A percentile compares a stretch with the other conserved stretches of the same genome.
Conservation (phyloP, 2,329 filamentous ascomycete genomes). For the Stagonosporopsis rhizophila region DNA sequence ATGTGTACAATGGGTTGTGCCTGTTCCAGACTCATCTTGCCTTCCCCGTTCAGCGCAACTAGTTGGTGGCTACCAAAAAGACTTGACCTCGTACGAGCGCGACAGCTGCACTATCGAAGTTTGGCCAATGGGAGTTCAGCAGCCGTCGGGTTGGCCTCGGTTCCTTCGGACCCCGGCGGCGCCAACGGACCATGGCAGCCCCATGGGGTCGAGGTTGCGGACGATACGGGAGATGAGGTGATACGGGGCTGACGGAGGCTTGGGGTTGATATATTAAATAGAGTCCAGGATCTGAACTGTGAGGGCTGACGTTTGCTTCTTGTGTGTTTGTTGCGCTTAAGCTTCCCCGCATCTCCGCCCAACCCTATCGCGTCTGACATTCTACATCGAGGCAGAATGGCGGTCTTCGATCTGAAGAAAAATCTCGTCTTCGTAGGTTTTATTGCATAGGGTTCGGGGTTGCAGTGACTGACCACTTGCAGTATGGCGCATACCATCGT, state of each 20-base stretch:
- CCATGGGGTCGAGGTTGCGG: constrained; percentile 10
- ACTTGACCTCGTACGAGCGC: constrained; percentile 2
- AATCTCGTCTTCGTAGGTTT: constrained; percentile 42
- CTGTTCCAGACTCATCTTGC: too few species aligned
- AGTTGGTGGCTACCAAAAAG: not conserved
- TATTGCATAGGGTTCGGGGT: not conserved
- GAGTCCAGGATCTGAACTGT: not conserved
- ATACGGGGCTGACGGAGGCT: not conserved
- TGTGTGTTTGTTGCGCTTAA: not conserved
- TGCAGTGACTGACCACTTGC: not conserved
- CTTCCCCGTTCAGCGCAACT: too few species aligned
- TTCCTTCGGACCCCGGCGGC: constrained; percentile 2
- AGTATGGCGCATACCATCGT: constrained; percentile 87
- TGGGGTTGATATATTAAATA: not conserved
- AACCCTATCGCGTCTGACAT: not conserved
- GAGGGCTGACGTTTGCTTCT: not conserved
- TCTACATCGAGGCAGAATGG: constrained; percentile 24
- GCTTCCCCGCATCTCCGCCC: not conserved
- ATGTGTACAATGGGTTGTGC: too few species aligned
- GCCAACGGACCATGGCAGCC: constrained; percentile 7
- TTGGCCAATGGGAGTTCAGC: constrained; percentile 5
- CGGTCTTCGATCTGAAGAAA: constrained; percentile 43
- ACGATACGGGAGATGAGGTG: constrained; percentile 2
- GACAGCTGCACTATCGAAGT: not conserved
- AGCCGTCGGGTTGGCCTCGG: constrained; percentile 9